Percentiles rank a stretch among this genome's conserved stretches.
Evolutionary conservation across 2,329 filamentous ascomycete species (phyloP).

Genomic region (Fusarium napiforme): DNA sequence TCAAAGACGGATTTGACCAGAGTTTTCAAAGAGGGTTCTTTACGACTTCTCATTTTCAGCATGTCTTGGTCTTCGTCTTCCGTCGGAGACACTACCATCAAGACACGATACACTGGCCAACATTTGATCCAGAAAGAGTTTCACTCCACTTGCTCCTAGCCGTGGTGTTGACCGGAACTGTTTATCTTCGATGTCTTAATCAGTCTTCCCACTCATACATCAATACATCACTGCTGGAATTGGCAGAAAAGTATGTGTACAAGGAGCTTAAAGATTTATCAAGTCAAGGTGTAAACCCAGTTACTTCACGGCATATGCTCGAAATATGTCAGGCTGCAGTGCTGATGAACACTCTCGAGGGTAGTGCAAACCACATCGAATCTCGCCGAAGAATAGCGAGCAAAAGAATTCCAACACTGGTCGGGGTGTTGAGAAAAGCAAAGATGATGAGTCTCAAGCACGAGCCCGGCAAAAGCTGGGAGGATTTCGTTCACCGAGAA

Average conservation of each 20-base stretch:
- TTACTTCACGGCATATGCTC: constrained; percentile 1
- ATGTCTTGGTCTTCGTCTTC: background rate
- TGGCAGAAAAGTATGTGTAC: constrained; percentile 31
- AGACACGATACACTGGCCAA: constrained; percentile 27
- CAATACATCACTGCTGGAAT: background rate
- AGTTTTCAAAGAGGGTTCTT: constrained; percentile 6
- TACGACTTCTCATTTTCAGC: background rate
- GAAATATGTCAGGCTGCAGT: constrained; percentile 27
- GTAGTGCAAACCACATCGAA: constrained; percentile 1
- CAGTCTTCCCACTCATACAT: background rate
- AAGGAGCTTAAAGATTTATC: background rate
- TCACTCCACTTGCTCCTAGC: constrained; percentile 16
- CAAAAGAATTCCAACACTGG: constrained; percentile 7
- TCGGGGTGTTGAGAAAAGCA: constrained; percentile 8
- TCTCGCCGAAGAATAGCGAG: constrained; percentile 8
- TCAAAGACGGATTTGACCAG: background rate
- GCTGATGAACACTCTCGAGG: constrained; percentile 13
- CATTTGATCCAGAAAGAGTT: constrained; percentile 21
- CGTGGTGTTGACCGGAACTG: constrained; percentile 3
- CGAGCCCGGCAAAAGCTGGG: background rate
- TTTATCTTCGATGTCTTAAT: background rate
- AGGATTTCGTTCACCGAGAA: constrained; percentile 16
- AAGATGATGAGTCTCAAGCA: constrained; percentile 2
- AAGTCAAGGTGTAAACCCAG: background rate
- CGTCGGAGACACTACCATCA: constrained; percentile 22